Evolutionary conservation across 1,284 basidiomycete genomes (phyloP).

Genomic region (Ceratobasidium sp.): DNA sequence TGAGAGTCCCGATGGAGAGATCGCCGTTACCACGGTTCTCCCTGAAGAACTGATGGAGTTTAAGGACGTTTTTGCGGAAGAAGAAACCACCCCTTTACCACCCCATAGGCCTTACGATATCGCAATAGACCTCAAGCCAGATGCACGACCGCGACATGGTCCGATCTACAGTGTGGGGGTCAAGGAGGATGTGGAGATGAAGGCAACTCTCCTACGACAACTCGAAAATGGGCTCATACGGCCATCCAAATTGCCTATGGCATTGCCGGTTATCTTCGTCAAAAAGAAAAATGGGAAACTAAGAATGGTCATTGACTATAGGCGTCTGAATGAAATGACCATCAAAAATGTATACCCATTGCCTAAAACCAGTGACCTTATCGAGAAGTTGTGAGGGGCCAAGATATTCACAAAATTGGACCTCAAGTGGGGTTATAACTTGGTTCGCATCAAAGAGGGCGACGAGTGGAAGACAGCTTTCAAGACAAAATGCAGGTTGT

Average conservation of each 20-base stretch:
- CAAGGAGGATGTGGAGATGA: conserved; percentile 5
- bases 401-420: conserved; percentile 51
- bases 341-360: conserved; percentile 23
- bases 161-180: conserved; percentile 15
- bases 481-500: conserved; percentile 52
- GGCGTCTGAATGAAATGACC: conserved; percentile 49
- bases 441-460: conserved; percentile 48
- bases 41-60: conserved; percentile 34
- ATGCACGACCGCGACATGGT: not conserved
- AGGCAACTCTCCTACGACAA: conserved; percentile 19
- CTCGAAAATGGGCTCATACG: conserved; percentile 48
- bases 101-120: conserved; percentile 44
- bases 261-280: conserved; percentile 57
- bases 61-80: conserved; percentile 42
- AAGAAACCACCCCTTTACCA: conserved; percentile 35
- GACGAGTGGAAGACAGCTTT: conserved; percentile 54
- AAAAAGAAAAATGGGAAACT: conserved; percentile 57
- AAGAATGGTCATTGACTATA: conserved; percentile 57
- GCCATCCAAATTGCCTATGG: conserved; percentile 51
- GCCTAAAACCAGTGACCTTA: conserved; percentile 46
- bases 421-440: conserved; percentile 50
- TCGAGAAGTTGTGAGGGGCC: conserved; percentile 47
- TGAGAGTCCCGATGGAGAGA: not conserved
- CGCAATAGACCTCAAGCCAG: conserved; percentile 40
- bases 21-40: not conserved